Evolutionary conservation across 345 rosid genomes (phyloP), one percentile per base, ranked within the genome.

Genomic region (Populus ilicifolia): DNA sequence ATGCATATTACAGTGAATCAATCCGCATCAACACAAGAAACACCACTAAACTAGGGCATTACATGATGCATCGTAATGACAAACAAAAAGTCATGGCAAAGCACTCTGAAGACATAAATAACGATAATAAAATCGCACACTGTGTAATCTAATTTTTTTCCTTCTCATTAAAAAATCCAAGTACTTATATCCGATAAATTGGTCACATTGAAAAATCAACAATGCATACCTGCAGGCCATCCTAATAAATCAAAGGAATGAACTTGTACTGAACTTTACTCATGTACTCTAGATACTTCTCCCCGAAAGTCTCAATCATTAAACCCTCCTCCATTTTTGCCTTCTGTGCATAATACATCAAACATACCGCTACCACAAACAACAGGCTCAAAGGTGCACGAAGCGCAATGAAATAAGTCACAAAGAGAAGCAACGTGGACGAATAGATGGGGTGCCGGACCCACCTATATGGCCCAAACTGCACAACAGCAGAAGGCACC

Each of bases 401-500:
- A 69, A 91, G 89, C 2, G 95, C 91, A 71, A 84, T 50, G 81
- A 86, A 93, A 82, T 89, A 89, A 41, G 90, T 79, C 0, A 81
- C 87, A 52, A 91, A 89, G 74, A 91, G 83, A 82, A 93, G 92
- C 86, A 94, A 83, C 3, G 92, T 90, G 38, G 93, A 94, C 4
- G 94, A 90, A 82, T 93, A 91, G 68, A 91, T 85, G 0, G 97
- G 97, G 84, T 94, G 95, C 69, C 91, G 78, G 54, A 91, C 90
- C 97, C 91, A 93, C 82, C 98, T 88, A 79, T 88, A 94, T 29
- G 98, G 97, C 72, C 97, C 95, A 82, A 91, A 93, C 50, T 89
- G 97, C 75, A 93, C 94, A 62, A 93, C 98, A 73, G 89, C 88
- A 0, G 90, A 88, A 46, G 99, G 97, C 77, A 87, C 97, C 46